These are phyloP conservation scores for Naganishia sp. DNA, from an alignment of 1,284 basidiomycete species.

Conservation along the genomic window DNA sequence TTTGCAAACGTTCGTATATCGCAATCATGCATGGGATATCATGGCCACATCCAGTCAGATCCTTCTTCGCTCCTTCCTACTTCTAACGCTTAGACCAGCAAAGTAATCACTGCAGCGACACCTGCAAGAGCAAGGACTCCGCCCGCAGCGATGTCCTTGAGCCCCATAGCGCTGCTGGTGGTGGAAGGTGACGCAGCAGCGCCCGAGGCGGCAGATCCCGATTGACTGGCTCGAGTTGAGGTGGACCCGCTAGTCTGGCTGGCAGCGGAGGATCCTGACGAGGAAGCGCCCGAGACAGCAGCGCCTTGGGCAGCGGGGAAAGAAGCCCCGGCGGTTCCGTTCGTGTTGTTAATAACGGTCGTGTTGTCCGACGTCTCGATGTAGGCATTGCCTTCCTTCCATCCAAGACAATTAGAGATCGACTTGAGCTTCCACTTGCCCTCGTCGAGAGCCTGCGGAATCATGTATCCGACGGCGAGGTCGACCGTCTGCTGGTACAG, in stretches of 20 bases:
- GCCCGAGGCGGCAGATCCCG: constrained; percentile 11
- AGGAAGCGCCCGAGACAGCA: constrained; percentile 19
- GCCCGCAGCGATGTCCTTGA: constrained; percentile 27
- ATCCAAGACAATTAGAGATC: constrained; percentile 67
- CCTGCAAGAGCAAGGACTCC: constrained; percentile 35
- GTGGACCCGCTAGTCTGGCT: constrained; percentile 32
- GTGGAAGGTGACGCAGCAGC: constrained; percentile 7
- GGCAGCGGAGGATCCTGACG: constrained; percentile 19
- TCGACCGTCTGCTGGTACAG: constrained; percentile 82
- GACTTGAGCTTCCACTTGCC: constrained; percentile 59
- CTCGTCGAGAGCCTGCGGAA: constrained; percentile 66
- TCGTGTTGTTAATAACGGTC: constrained; percentile 43
- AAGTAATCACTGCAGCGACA: constrained; percentile 34
- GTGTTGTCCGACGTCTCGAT: constrained; percentile 53
- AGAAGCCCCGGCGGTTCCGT: constrained; percentile 40
- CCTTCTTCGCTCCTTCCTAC: neutral
- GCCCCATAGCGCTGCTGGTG: constrained; percentile 8
- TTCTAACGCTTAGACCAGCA: constrained; percentile 24
- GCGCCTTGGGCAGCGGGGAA: constrained; percentile 35
- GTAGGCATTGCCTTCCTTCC: constrained; percentile 56
- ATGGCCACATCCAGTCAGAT: neutral
- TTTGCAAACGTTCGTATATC: neutral
- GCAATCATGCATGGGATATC: neutral
- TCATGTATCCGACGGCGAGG: constrained; percentile 80
- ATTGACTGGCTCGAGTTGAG: constrained; percentile 5